Conservation (phyloP, 345 rosid genomes). For the Triadica sebifera region DNA sequence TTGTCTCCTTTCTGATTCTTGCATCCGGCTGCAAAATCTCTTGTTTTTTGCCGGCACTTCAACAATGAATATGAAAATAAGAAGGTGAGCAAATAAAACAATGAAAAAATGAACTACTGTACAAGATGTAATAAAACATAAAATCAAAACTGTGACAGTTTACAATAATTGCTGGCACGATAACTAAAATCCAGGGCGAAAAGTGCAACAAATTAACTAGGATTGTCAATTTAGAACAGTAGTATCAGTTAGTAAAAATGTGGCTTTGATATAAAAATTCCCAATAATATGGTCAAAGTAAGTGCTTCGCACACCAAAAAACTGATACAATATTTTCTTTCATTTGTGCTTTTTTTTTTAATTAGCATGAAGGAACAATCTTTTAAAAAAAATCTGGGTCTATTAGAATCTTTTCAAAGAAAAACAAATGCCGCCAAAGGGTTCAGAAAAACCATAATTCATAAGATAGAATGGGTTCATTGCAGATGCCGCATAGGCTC, state of each 20-base stretch:
- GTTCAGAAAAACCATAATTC: neutral
- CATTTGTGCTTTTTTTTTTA: neutral
- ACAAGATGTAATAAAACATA: neutral
- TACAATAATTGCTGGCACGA: neutral
- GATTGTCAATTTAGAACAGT: too few species aligned
- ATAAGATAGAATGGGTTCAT: neutral
- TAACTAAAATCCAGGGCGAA: neutral
- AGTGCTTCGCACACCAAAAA: neutral
- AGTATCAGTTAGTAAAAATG: too few species aligned
- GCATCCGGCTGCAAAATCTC: conserved; percentile 51
- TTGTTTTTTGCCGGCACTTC: conserved; percentile 82
- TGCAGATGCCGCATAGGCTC: neutral
- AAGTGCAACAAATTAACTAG: neutral
- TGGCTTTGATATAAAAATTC: too few species aligned
- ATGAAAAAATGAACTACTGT: neutral
- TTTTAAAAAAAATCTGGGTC: too few species aligned
- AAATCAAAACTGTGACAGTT: neutral
- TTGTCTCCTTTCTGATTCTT: conserved; percentile 36
- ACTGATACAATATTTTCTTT: conserved; percentile 6
- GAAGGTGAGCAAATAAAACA: conserved; percentile 2
- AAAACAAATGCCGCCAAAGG: neutral
- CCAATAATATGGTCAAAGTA: neutral
- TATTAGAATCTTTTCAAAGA: neutral
- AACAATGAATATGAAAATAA: conserved; percentile 22
- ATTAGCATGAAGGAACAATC: conserved; percentile 5